phyloP scores from a whole-genome alignment of 192 early-diverging fungal species.

The Coemansia sp. region DNA sequence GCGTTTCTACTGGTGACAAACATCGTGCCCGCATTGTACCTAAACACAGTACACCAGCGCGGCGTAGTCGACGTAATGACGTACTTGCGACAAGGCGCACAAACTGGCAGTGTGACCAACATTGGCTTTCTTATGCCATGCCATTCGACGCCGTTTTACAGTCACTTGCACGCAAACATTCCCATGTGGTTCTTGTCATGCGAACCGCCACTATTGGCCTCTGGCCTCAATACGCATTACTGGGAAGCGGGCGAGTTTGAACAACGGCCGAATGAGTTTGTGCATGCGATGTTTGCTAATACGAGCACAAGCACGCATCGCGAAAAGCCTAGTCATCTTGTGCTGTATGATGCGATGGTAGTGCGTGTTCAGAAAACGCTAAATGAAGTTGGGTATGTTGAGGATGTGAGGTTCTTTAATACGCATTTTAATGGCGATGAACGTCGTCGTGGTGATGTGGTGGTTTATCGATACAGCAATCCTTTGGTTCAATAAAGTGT shows the following conservation, averaged over 20 bases:
- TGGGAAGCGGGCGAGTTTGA: conserved; percentile 79
- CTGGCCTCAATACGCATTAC: conserved; percentile 56
- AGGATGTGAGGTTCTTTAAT: conserved; percentile 88
- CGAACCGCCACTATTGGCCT: conserved; percentile 72
- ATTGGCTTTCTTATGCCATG: conserved; percentile 92
- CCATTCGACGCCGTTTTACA: conserved; percentile 95
- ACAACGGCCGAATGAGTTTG: conserved; percentile 60
- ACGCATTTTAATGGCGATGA: conserved; percentile 82
- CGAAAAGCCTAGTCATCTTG: conserved; percentile 68
- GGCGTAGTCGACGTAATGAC: conserved; percentile 86
- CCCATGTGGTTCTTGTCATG: conserved; percentile 87
- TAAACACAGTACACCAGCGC: conserved; percentile 79
- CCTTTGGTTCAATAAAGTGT: neutral
- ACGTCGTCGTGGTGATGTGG: conserved; percentile 74
- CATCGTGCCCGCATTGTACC: conserved; percentile 66
- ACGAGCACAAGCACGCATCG: conserved; percentile 2
- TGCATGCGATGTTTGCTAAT: conserved; percentile 41
- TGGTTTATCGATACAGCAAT: conserved; percentile 55
- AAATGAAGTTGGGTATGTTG: conserved; percentile 51
- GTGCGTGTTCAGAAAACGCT: conserved; percentile 39
- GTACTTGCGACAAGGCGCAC: conserved; percentile 60
- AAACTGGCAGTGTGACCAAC: conserved; percentile 10
- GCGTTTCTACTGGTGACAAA: conserved; percentile 62
- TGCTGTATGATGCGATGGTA: conserved; percentile 72
- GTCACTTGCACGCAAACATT: conserved; percentile 67